These are phyloP conservation scores for Leccinum fibrillosum DNA, from an alignment of 768 basidiomycete genomes.

Conservation along the genomic window DNA sequence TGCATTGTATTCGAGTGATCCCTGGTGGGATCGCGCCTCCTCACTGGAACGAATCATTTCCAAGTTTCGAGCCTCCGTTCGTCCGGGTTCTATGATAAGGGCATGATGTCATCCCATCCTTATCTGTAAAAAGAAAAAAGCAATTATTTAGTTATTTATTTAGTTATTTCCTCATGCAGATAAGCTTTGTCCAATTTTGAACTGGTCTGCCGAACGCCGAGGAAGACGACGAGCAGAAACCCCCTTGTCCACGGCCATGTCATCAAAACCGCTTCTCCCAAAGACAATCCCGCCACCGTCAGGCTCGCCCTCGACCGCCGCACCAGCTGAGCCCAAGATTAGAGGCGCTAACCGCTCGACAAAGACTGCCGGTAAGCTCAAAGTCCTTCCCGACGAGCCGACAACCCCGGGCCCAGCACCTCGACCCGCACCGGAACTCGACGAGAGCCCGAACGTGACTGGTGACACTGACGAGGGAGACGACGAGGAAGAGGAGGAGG, in stretches of 20 bases:
- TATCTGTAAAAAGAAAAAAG: too few species aligned
- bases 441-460: conserved; percentile 46
- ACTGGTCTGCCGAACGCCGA: conserved; percentile 9
- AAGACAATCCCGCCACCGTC: conserved; percentile 24
- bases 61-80: neutral
- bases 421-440: conserved; percentile 17
- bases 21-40: neutral
- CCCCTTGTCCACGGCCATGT: conserved; percentile 18
- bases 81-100: neutral
- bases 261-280: conserved; percentile 31
- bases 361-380: conserved; percentile 81
- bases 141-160: neutral
- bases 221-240: conserved; percentile 14
- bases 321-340: conserved; percentile 45
- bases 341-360: conserved; percentile 78
- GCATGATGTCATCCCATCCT: conserved; percentile 13
- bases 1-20: neutral
- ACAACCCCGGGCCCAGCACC: conserved; percentile 42
- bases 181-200: conserved; percentile 8
- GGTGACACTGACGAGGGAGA: conserved; percentile 75
- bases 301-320: conserved; percentile 1
- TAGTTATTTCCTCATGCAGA: conserved; percentile 1
- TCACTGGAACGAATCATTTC: neutral
- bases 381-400: conserved; percentile 84
- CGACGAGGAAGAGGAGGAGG: conserved; percentile 55